Conservation (phyloP, 108 stramenopile species). For the Stephanodiscus triporus region DNA sequence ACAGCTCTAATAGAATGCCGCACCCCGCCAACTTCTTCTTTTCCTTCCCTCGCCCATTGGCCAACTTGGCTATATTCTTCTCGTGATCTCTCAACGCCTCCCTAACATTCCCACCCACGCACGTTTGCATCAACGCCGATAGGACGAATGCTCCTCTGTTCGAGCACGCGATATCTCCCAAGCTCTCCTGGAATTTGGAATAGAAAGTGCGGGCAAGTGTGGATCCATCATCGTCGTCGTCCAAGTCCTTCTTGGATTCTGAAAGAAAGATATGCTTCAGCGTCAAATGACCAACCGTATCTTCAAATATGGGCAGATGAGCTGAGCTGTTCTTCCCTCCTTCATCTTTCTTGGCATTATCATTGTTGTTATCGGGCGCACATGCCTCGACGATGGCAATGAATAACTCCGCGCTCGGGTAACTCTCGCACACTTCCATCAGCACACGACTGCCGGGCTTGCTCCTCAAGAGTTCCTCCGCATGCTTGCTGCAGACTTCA, state of each 20-base stretch:
- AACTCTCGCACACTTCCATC: slow-evolving; percentile 72
- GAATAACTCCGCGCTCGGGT: slow-evolving; percentile 49
- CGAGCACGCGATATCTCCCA: slow-evolving; percentile 58
- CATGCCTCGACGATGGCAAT: slow-evolving; percentile 59
- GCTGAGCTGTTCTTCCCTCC: neutral
- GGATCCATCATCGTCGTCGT: slow-evolving; percentile 32
- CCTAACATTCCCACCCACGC: slow-evolving; percentile 49
- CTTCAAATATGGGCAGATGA: slow-evolving; percentile 63
- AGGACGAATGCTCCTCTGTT: slow-evolving; percentile 86
- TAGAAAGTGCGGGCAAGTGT: slow-evolving; percentile 55
- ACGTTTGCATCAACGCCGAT: slow-evolving; percentile 59
- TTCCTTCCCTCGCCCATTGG: slow-evolving; percentile 45
- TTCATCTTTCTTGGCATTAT: slow-evolving; percentile 11
- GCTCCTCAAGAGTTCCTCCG: slow-evolving; percentile 72
- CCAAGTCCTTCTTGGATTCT: slow-evolving; percentile 50
- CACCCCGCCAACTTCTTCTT: slow-evolving; percentile 66
- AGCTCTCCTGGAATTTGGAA: slow-evolving; percentile 40
- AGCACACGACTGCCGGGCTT: slow-evolving; percentile 81
- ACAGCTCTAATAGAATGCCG: slow-evolving; percentile 57
- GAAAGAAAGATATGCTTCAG: slow-evolving; percentile 70
- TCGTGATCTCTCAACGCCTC: slow-evolving; percentile 47
- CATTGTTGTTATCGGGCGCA: slow-evolving; percentile 28
- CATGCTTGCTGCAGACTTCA: slow-evolving; percentile 73
- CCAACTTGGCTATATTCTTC: slow-evolving; percentile 45
- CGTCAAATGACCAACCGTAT: slow-evolving; percentile 73